Base-by-base conservation (phyloP, 306 rosid species). In the Canavalia gladiata region DNA sequence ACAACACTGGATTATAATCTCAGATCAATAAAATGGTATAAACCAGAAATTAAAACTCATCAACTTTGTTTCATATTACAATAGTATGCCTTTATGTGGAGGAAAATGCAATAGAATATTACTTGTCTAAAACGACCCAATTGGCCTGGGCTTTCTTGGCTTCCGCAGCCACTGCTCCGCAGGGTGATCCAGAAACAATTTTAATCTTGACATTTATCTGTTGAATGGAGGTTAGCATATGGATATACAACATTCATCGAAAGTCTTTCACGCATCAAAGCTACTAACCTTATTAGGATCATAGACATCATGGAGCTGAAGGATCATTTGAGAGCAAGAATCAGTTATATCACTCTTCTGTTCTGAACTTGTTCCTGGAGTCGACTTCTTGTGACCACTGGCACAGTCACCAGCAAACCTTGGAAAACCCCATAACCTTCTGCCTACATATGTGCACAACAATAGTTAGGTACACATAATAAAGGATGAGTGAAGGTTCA, bases 101-200 rank as follows among this genome's bases (percentile, higher is more conserved):
- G 45, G 18, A 28, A 71, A 49, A 72, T 41, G 13, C 12, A 62
- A 82, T 37, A 72, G 81, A 45, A 35, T 42, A 84, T 90, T 96
- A 96, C 99, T 90, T 96, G 93, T 96, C 98, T 75, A 96, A 68
- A 6, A 96, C 92, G 66, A 96, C 97, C 99, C 99, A 96, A 81
- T 84, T 90, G 71, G 97, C 98, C 74, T 87, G 92, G 75, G 71
- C 87, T 88, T 86, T 92, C 89, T 87, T 92, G 80, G 97, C 90
- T 88, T 96, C 99, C 0, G 86, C 93, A 62, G 98, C 97, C 37
- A 96, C 99, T 6, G 92, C 90, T 68, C 98, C 99, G 6, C 88
- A 90, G 33, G 98, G 94, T 29, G 99, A 92, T 65, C 98, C 98
- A 31, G 97, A 92, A 68, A 89, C 88, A 68, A 90, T 92, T 89